Evolutionary conservation across 257 asterid species (phyloP).

Genomic region (Rhazya stricta): DNA sequence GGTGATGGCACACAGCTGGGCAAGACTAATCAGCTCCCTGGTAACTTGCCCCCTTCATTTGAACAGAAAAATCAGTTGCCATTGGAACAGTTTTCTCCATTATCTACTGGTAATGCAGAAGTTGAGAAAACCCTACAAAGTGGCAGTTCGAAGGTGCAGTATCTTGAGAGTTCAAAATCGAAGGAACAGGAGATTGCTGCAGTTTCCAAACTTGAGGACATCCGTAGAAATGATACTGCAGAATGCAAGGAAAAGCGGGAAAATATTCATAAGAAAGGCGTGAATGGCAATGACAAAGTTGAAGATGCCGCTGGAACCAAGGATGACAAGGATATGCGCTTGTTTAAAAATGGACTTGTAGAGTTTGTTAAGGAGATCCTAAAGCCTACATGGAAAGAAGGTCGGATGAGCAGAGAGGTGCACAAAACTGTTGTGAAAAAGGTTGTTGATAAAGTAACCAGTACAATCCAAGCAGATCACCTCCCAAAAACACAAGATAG

Average conservation of each 20-base stretch:
- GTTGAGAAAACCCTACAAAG: conserved; percentile 15
- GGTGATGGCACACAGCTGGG: conserved; percentile 28
- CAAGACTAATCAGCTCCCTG: conserved; percentile 25
- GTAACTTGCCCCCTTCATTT: conserved; percentile 15
- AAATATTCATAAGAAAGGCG: conserved; percentile 33
- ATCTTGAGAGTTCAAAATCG: conserved; percentile 28
- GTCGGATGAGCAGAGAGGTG: conserved; percentile 81
- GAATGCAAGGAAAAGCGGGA: conserved; percentile 34
- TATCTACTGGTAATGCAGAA: conserved; percentile 25
- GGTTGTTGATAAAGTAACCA: conserved; percentile 86
- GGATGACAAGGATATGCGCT: conserved; percentile 78
- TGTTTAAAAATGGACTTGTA: conserved; percentile 70
- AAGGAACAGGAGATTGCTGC: conserved; percentile 12
- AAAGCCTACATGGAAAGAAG: conserved; percentile 96
- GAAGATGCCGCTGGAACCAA: conserved; percentile 48
- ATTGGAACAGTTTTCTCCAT: conserved; percentile 28
- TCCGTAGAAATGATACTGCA: conserved; percentile 6
- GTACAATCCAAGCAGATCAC: conserved; percentile 61
- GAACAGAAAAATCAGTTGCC: conserved; percentile 36
- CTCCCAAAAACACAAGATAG: conserved; percentile 78
- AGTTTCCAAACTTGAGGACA: conserved; percentile 7
- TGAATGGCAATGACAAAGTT: conserved; percentile 39
- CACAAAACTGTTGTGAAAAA: conserved; percentile 90
- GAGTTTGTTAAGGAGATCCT: conserved; percentile 83
- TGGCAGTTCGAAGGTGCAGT: conserved; percentile 20